Base-by-base conservation (phyloP, 83 land plant species). In the Picea mariana region DNA sequence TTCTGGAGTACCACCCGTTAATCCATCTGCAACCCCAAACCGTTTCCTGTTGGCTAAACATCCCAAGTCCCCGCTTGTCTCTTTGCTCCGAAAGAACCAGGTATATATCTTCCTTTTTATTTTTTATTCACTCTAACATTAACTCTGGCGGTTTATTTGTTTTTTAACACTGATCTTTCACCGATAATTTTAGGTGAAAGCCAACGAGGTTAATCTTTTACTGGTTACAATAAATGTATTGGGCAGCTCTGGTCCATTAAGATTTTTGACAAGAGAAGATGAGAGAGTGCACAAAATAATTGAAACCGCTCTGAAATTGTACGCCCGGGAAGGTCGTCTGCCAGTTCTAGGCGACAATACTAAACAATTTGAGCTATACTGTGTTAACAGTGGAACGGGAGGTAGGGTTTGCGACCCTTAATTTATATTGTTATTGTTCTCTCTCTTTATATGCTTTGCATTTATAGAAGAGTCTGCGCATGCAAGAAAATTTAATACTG, bases 221-320 rank as follows among this genome's bases (percentile, higher is more conserved):
- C 82, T 94, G 77, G 84, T 94, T 7, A 88, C 86, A 1, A 78
- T 94, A 0, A 92, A 72, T 12, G 95, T 93, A 12, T 24, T 88
- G 52, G 95, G 95, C 0, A 93, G 95, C 67, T 87, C 94, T 9
- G 95, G 95, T 5, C 95, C 92, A 47, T 63, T 93, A 52, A 87
- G 95, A 26, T 89, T 89, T 77, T 65, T 93, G n/a, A 92, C 87
- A 1, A 87, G 81, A 9, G 85, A 78, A 78, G 89, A 83, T 12
- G 92, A 89, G 23, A 69, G 87, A 13, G 92, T 92, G 18, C 87
- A 83, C 4, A 83, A 84, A n/a, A 86, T 93, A 2, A 87, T 93
- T 23, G 90, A 84, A 47, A 90, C 83, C 21, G 91, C 91, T 12
- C 85, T 93, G 40, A 90, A 84, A 78, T 81, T 85, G 12, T 93